Conservation (phyloP, 768 basidiomycete species). For the Pleurotus giganteus region DNA sequence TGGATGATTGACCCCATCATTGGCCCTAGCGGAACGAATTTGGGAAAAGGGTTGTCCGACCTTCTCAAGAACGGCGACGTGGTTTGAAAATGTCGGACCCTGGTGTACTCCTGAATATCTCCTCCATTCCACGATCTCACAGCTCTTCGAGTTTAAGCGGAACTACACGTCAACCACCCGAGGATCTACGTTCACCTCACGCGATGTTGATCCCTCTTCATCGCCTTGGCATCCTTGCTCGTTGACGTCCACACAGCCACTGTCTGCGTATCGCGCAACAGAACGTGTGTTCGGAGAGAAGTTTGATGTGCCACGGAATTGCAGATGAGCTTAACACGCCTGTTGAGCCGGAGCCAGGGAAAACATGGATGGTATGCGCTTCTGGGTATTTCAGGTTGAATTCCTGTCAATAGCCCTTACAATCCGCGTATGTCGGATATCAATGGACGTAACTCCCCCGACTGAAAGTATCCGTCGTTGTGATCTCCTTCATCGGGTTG, state of each 20-base stretch:
- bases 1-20: background rate
- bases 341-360: background rate
- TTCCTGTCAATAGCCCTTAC: background rate
- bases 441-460: background rate
- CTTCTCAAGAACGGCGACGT: slow-evolving; percentile 37
- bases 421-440: background rate
- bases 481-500: background rate
- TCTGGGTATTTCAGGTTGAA: background rate
- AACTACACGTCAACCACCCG: background rate
- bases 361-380: background rate
- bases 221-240: background rate
- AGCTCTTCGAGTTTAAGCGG: no score
- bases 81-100: slow-evolving; percentile 38
- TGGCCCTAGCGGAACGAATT: slow-evolving; percentile 33
- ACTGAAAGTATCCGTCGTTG: background rate
- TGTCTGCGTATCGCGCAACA: background rate
- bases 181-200: background rate
- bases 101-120: no score
- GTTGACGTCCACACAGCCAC: background rate
- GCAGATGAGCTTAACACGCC: background rate
- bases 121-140: no score
- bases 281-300: background rate
- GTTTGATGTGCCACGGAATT: background rate
- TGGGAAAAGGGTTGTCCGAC: slow-evolving; percentile 30
- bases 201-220: background rate